Percentiles rank a stretch among this genome's conserved stretches.
Evolutionary conservation across 441 rosid genomes (phyloP).

Genomic region (Aquilaria agallochum): DNA sequence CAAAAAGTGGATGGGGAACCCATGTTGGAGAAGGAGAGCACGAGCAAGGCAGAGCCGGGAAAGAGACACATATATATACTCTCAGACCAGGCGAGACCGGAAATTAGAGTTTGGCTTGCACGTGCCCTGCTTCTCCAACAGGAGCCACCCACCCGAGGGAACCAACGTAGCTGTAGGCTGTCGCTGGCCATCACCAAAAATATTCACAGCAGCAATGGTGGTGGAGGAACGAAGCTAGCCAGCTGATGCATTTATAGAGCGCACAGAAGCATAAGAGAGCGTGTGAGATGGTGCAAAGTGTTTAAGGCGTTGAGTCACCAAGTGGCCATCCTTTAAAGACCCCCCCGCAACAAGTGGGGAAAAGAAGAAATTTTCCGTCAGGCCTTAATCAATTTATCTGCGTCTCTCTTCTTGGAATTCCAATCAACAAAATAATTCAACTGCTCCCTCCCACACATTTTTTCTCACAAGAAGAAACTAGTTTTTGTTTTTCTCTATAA

Average conservation of each 20-base stretch:
- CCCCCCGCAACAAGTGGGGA: not conserved
- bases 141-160: constrained; percentile 55
- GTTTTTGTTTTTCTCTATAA: too few species aligned
- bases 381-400: too few species aligned
- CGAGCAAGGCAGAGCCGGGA: constrained; percentile 46
- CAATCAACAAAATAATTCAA: too few species aligned
- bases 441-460: too few species aligned
- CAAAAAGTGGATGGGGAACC: constrained; percentile 35
- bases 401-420: not conserved
- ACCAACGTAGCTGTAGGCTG: not conserved
- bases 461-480: too few species aligned
- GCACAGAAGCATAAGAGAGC: constrained; percentile 10
- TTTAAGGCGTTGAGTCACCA: constrained; percentile 52
- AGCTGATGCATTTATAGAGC: constrained; percentile 28
- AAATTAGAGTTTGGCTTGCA: constrained; percentile 36
- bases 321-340: constrained; percentile 62
- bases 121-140: constrained; percentile 99
- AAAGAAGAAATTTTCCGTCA: too few species aligned
- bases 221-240: constrained; percentile 1
- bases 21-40: constrained; percentile 99
- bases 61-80: too few species aligned
- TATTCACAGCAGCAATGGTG: constrained; percentile 10
- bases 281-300: constrained; percentile 1
- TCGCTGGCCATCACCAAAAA: not conserved
- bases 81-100: not conserved